These are phyloP conservation scores for Hydrangea macrophylla DNA, from an alignment of 148 eudicot genomes.

Conservation along the genomic window DNA sequence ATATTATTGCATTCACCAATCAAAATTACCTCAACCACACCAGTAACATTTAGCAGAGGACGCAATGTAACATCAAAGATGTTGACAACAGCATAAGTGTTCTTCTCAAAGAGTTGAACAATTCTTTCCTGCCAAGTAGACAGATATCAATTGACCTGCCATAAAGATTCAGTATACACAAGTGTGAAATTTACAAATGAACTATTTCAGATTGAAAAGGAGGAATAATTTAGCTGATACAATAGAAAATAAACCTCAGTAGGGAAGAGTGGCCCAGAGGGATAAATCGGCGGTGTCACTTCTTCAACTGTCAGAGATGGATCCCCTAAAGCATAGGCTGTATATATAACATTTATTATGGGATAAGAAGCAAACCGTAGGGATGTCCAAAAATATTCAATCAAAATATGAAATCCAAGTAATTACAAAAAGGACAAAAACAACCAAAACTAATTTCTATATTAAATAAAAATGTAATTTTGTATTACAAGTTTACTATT, in stretches of 20 bases:
- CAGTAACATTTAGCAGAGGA: constrained; percentile 81
- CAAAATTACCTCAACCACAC: constrained; percentile 81
- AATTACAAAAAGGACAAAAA: not conserved
- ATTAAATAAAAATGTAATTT: not conserved
- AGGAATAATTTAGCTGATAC: not conserved
- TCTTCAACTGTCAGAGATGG: constrained; percentile 89
- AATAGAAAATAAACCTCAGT: constrained; percentile 58
- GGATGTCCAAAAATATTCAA: not conserved
- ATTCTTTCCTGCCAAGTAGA: constrained; percentile 87
- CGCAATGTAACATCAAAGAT: constrained; percentile 97
- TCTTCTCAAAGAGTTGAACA: constrained; percentile 86
- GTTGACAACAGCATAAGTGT: constrained; percentile 94
- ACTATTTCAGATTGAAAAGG: not conserved
- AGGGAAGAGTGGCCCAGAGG: constrained; percentile 80
- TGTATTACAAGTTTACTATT: not conserved
- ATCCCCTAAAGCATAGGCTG: constrained; percentile 91
- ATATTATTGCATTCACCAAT: not conserved
- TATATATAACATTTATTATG: constrained; percentile 17
- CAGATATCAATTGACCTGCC: constrained; percentile 56
- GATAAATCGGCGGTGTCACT: constrained; percentile 67
- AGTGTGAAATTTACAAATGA: constrained; percentile 25
- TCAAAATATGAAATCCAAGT: not conserved
- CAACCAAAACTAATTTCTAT: not conserved
- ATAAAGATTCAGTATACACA: constrained; percentile 27
- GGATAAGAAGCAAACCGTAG: constrained; percentile 13